Evolutionary conservation across 352 stramenopile species (phyloP).

Genomic region (Pythium dissotocum): DNA sequence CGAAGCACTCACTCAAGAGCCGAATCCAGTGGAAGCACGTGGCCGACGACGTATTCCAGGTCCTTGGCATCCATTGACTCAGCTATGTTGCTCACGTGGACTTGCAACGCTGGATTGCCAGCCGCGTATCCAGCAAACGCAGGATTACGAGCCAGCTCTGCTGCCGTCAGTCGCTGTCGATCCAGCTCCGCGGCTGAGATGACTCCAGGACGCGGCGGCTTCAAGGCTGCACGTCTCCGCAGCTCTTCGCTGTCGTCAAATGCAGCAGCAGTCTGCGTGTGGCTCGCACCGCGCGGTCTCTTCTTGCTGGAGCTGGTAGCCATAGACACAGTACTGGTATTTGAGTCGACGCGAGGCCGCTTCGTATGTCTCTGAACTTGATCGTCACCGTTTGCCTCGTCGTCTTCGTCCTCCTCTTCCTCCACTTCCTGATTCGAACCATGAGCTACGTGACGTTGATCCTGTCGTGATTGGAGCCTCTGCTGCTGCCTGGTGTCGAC

Average conservation of each 20-base stretch:
- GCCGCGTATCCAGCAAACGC: slow-evolving; percentile 40
- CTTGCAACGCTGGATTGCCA: slow-evolving; percentile 29
- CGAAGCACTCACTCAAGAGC: slow-evolving; percentile 37
- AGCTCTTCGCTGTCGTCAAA: background rate
- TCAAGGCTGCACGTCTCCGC: background rate
- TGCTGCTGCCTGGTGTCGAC: slow-evolving; percentile 3
- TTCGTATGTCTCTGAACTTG: background rate
- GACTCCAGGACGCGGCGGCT: slow-evolving; percentile 41
- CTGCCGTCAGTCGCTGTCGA: slow-evolving; percentile 32
- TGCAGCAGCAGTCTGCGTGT: background rate
- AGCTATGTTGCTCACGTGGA: slow-evolving; percentile 52
- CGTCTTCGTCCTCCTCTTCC: slow-evolving; percentile 19
- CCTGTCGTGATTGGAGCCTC: background rate
- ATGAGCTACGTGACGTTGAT: background rate
- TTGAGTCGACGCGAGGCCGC: background rate
- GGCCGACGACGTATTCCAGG: slow-evolving; percentile 57
- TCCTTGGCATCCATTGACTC: slow-evolving; percentile 49
- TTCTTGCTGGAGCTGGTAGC: background rate
- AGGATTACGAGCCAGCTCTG: slow-evolving; percentile 38
- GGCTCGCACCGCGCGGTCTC: background rate
- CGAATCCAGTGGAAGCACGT: slow-evolving; percentile 41
- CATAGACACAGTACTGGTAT: background rate
- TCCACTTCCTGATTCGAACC: background rate
- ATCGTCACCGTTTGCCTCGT: background rate
- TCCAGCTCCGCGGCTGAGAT: slow-evolving; percentile 64